Base-by-base conservation (phyloP, 2,329 filamentous ascomycete species). In the Fusarium sp. region DNA sequence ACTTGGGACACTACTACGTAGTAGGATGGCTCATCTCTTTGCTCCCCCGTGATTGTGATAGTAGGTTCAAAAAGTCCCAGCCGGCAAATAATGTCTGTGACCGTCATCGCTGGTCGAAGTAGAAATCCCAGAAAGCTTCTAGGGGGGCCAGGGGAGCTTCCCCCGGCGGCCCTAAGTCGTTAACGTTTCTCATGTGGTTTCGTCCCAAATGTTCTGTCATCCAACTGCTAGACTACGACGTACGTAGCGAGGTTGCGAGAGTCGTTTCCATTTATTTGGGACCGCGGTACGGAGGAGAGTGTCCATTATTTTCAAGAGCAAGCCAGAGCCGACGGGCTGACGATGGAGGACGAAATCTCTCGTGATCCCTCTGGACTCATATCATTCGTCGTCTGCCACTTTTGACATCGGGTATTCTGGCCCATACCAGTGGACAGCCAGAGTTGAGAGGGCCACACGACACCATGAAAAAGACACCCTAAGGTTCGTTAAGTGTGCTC, bases 301-400 rank as follows among this genome's bases (percentile, higher is more conserved):
- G 58, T 33, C 58, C 50, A 51, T 64, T 54, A 57, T 71, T 42
- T 54, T 37, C 21, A 51, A 53, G 60, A 51, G 31, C 31, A 15
- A 31, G 15, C 35, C 48, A 53, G 57, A 53, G 27, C 31, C 35
- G 54, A 46, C 27, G 46, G 58, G 48, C 58, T 63, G 59, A 66
- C 61, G 31, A 53, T 58, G 35, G 54, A 58, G 58, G 43, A 39
- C 40, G 31, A 47, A 63, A 46, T 43, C 53, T 48, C 61, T 55
- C 67, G 67, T 72, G 67, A 72, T 72, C 65, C 52, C 45, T 69
- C 33, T 61, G 48, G 39, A 54, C 37, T 53, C 69, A 55, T 67
- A 49, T 60, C 66, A 71, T 72, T 69, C 56, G 56, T 35, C 17
- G 21, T 63, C 29, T 63, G 29, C 45, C 51, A 41, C 39, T 61